phyloP scores from a whole-genome alignment of 768 basidiomycete genomes.

The Suillus ampliporus region DNA sequence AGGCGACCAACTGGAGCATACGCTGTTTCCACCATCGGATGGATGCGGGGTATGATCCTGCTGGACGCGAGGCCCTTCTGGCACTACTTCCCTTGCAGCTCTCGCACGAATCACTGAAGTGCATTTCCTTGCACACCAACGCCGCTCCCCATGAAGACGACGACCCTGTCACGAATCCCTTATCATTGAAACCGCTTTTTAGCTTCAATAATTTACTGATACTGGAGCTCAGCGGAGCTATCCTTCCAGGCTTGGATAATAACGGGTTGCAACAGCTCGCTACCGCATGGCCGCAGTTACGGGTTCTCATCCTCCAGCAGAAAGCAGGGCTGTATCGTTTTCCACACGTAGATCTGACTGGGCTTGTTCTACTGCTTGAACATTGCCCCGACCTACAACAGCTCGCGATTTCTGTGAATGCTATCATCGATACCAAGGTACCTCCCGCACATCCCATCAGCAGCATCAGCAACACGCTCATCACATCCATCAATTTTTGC shows the following conservation, averaged over 20 bases:
- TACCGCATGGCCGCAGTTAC: constrained; percentile 32
- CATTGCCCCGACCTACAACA: constrained; percentile 6
- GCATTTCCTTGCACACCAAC: neutral
- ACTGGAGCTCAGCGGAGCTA: constrained; percentile 26
- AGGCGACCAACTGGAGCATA: constrained; percentile 10
- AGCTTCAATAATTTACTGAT: constrained; percentile 25
- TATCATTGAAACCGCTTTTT: constrained; percentile 31
- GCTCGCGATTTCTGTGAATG: constrained; percentile 19
- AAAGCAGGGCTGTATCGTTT: neutral
- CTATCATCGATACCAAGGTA: constrained; percentile 35
- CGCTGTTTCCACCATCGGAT: constrained; percentile 12
- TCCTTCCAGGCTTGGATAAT: constrained; percentile 24
- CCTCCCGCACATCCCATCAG: constrained; percentile 11
- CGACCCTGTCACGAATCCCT: constrained; percentile 34
- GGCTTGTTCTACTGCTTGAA: constrained; percentile 3
- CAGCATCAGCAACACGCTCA: constrained; percentile 17
- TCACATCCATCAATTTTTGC: constrained; percentile 33
- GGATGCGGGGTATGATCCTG: constrained; percentile 10
- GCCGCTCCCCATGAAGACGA: neutral
- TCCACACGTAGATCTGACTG: constrained; percentile 4
- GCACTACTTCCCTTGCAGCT: constrained; percentile 3
- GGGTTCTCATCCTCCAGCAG: constrained; percentile 28
- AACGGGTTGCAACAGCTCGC: constrained; percentile 31
- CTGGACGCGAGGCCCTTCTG: constrained; percentile 3
- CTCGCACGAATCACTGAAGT: constrained; percentile 4